A percentile compares a stretch with the other conserved stretches of the same genome.
phyloP scores from a whole-genome alignment of 768 basidiomycete species.

The Candolleomyces eurysporus region DNA sequence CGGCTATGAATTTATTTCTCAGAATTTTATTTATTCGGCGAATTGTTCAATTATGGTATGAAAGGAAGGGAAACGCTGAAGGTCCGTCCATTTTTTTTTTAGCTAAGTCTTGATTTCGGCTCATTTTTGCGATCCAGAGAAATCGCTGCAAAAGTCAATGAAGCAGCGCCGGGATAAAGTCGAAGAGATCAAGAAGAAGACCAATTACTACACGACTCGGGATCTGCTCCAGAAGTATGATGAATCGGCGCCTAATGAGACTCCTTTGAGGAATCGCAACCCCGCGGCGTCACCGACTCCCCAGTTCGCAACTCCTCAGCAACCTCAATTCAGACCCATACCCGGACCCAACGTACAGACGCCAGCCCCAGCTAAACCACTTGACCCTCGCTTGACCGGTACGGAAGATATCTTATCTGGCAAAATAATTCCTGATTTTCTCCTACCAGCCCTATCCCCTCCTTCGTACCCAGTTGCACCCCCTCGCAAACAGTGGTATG shows the following conservation, averaged over 20 bases:
- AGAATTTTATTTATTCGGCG: constrained; percentile 73
- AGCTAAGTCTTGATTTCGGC: not conserved
- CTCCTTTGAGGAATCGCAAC: constrained; percentile 42
- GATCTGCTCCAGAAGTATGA: constrained; percentile 91
- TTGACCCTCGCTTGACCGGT: constrained; percentile 29
- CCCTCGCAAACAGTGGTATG: constrained; percentile 78
- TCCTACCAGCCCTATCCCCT: constrained; percentile 22
- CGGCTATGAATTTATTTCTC: not conserved
- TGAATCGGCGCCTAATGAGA: constrained; percentile 41
- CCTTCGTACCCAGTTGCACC: constrained; percentile 37
- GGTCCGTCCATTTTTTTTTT: constrained; percentile 43
- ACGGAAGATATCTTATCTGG: constrained; percentile 8
- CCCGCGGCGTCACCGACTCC: constrained; percentile 18
- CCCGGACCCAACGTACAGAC: constrained; percentile 18
- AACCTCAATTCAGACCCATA: constrained; percentile 18
- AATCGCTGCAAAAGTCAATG: constrained; percentile 67
- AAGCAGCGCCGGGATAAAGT: constrained; percentile 82
- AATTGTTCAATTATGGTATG: constrained; percentile 84
- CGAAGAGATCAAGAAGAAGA: constrained; percentile 97
- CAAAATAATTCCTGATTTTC: constrained; percentile 5
- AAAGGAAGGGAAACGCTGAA: constrained; percentile 74
- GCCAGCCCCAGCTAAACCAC: constrained; percentile 13
- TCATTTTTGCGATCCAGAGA: constrained; percentile 51
- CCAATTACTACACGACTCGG: constrained; percentile 91
- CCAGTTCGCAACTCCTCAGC: constrained; percentile 32